Base-by-base conservation (phyloP, 2,329 filamentous ascomycete genomes). In the Fusarium sterilihyphosum region DNA sequence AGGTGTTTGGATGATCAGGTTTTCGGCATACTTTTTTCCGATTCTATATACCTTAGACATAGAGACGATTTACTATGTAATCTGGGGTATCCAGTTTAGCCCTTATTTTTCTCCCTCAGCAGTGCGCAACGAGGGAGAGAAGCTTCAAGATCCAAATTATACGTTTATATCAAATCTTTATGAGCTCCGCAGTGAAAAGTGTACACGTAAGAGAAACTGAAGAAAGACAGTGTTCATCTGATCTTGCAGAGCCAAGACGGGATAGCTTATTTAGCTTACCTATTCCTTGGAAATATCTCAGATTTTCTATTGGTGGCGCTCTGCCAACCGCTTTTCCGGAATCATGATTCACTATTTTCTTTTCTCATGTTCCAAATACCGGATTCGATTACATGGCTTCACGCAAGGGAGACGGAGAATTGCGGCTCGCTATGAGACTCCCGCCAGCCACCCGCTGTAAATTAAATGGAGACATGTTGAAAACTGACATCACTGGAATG, bases 31-130 rank as follows among this genome's bases (percentile, higher is more conserved):
- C 66, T 64, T 68, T 61, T 37, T 65, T 58, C 22, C 37, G 38
- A 50, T 71, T 71, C 68, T 61, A 67, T 61, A 71, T 67, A 71
- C 68, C 68, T 71, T 71, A 67, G 61, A 71, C 68, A 71, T 71
- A 71, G 61, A 71, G 61, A 71, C 49, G 68, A 37, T 71, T 67
- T 71, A 71, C 67, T 71, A 71, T 71, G 68, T 57, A 54, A 43
- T 67, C 68, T 71, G 43, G 67, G 66, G 54, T 71, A 71, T 71
- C 22, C 50, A 52, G 38, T 67, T 52, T 50, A 61, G 50, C 65
- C 49, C 44, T 37, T 61, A 35, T 37, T 44, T 35, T 47, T 52
- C 52, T 70, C 68, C 54, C 67, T 67, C 67, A 50, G 67, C 67
- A 71, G 67, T 71, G 68, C 68, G 68, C 68, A 71, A 67, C 53